Base-by-base conservation (phyloP, 179 eudicot species). In the Camellia oleifera region DNA sequence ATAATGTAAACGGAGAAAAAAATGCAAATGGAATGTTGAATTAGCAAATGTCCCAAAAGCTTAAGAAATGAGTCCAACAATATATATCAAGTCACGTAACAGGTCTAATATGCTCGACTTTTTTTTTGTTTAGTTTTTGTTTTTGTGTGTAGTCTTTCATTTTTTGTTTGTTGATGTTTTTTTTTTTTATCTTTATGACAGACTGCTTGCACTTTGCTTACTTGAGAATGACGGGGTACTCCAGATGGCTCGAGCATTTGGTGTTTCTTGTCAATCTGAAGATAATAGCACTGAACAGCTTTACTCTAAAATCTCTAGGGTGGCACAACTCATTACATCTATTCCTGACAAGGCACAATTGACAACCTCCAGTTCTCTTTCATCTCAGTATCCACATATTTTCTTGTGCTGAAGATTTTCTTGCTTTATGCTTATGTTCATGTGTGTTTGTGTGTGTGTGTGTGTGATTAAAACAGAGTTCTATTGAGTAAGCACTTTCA, bases 281-380 rank as follows among this genome's bases (percentile, higher is more conserved):
- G 83, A 85, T 53, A 82, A 74, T 79, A 76, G 83, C 73, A 66
- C 53, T 44, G 84, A 85, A 74, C 80, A 80, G 73, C 84, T 81
- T 52, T 88, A 84, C 79, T 78, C 82, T 75, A 80, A 80, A 48
- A 85, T 86, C 54, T 85, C 91, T 44, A 88, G 84, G 79, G 87
- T 89, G 74, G 92, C 93, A 56, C 99, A 91, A 85, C 95, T 94
- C 82, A 78, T 95, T 80, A 87, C 97, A 64, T 94, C 97, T 87
- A 82, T 94, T 75, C 99, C 99, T 69, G 99, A 95, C 83, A 95
- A 92, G 89, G 87, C 93, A 80, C 91, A 86, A 53, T 77, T 50
- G 67, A 84, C 86, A 83, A 89, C 91, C 78, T 91, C 91, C 66
- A 88, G 84, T 78, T 87, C 93, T 85, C 93, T 95, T 75, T 91